These are phyloP conservation scores for Trapa bicornis DNA, from an alignment of 345 rosid genomes.

Conservation along the genomic window DNA sequence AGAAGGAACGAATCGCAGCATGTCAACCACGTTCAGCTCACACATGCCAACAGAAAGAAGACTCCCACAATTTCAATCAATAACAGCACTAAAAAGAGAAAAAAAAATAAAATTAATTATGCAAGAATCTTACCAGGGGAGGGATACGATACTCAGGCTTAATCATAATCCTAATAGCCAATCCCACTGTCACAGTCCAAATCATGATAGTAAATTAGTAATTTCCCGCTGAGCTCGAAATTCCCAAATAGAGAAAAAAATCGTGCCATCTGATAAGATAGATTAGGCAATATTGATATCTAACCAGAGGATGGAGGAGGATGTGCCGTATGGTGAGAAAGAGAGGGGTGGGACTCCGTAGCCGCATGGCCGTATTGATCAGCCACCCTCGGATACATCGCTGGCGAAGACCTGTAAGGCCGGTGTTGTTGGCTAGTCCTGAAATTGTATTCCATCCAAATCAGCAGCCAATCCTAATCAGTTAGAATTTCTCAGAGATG, in stretches of 20 bases:
- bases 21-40: neutral
- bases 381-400: conserved; percentile 58
- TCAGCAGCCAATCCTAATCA: neutral
- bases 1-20: neutral
- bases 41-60: neutral
- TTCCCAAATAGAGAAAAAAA: neutral
- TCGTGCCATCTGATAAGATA: neutral
- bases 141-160: conserved; percentile 81
- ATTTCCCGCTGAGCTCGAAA: neutral
- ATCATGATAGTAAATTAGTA: neutral
- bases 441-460: conserved; percentile 17
- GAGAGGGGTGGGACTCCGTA: conserved; percentile 21
- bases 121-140: conserved; percentile 45
- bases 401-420: conserved; percentile 26
- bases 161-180: conserved; percentile 52
- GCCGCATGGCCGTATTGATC: conserved; percentile 24
- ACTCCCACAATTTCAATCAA: neutral
- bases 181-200: conserved; percentile 38
- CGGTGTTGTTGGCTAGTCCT: conserved; percentile 32
- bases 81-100: no score
- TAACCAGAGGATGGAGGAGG: conserved; percentile 32
- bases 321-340: conserved; percentile 20
- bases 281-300: neutral
- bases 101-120: neutral
- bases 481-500: neutral